Evolutionary conservation across 805 yeast genomes (phyloP).

Genomic region (Suhomyces tanzawaensis): DNA sequence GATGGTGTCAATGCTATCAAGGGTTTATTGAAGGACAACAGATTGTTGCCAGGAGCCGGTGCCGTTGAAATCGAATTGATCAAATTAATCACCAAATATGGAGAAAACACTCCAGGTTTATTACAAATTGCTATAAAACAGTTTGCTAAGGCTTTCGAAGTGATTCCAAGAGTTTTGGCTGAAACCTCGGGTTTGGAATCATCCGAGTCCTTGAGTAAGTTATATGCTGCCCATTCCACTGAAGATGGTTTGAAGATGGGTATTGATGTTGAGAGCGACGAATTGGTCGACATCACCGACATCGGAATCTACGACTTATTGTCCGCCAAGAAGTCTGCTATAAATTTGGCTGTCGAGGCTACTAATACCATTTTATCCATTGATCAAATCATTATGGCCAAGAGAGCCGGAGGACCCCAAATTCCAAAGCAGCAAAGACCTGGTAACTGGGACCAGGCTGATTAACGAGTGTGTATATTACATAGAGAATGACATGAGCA

Average conservation of each 20-base stretch:
- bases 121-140: constrained; percentile 91
- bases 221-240: constrained; percentile 80
- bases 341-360: constrained; percentile 92
- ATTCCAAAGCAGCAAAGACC: constrained; percentile 83
- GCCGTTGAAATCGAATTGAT: constrained; percentile 89
- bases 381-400: constrained; percentile 98
- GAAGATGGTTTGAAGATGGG: constrained; percentile 65
- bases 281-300: constrained; percentile 66
- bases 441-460: constrained; percentile 96
- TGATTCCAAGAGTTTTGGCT: constrained; percentile 86
- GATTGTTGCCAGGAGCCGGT: constrained; percentile 94
- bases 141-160: constrained; percentile 92
- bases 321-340: constrained; percentile 79
- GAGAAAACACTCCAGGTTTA: constrained; percentile 92
- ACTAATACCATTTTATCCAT: constrained; percentile 86
- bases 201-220: constrained; percentile 81
- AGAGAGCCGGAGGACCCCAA: constrained; percentile 97
- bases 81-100: constrained; percentile 72
- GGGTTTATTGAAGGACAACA: constrained; percentile 75
- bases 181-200: constrained; percentile 94
- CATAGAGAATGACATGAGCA: no score
- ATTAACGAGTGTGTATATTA: constrained; percentile 35
- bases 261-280: constrained; percentile 69
- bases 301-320: constrained; percentile 77
- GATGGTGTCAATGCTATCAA: constrained; percentile 94